Evolutionary conservation across 164 flowering plant species (phyloP), one percentile per base, ranked within the genome.

Genomic region (Houttuynia cordata): DNA sequence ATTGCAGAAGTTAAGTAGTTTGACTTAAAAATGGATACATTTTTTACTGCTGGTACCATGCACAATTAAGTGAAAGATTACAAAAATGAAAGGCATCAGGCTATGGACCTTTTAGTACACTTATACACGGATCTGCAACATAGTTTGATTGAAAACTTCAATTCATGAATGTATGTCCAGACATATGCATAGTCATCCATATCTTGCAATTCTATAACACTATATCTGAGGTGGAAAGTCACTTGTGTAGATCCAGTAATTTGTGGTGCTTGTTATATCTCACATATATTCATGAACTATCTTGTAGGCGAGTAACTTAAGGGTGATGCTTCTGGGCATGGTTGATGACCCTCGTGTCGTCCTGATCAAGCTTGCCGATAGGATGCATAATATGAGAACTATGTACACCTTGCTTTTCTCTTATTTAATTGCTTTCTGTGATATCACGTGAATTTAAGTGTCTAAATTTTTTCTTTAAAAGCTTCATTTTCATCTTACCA

Each of bases 321-420:
- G 92, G 57, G 91, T 82, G 65, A 91, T 91, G 98, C 89, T 91
- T 39, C 70, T 91, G 79, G 98, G 95, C 60, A 91, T 91, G 98
- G 87, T 91, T 76, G 95, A 91, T 71, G 98, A 91, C 78, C 98
- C 96, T 59, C 87, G 98, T 19, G 92, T 86, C 45, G 91, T 91
- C 63, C 95, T 91, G 64, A 86, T 91, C 74, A 91, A 91, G 86
- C 98, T 91, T 72, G 98, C 98, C 7, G 98, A 91, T 72, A 90
- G 98, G 56, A 84, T 91, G 50, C 98, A 91, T 80, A 91, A 91
- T 75, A 86, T 91, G 98, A 81, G 98, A 79, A 91, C 98, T 73
- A 91, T 88, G 98, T 91, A 88, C 42, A 53, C 25, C 21, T 65
- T 71, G 34, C 64, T 73, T 68, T 62, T 61, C 41, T 24, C 20